Base-by-base conservation (phyloP, 441 rosid species). In the Croton laevigatus region DNA sequence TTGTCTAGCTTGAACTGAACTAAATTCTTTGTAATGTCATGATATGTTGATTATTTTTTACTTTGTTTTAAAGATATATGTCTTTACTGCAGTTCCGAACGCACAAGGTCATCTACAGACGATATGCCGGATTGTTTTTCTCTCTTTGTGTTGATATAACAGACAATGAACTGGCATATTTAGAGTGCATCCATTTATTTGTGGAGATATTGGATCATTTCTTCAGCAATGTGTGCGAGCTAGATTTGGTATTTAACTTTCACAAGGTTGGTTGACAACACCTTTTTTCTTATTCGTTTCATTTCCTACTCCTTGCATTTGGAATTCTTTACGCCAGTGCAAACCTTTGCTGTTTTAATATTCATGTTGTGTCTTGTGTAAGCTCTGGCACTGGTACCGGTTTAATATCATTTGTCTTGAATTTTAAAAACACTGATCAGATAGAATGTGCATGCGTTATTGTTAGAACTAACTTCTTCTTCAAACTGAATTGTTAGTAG, bases 191-290 rank as follows among this genome's bases (percentile, higher is more conserved):
- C 75, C 99, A 95, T 77, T 82, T 95, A 73, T 95, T 95, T 77
- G 98, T 95, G 68, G 99, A 95, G 87, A 89, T 95, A 44, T 78
- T 95, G 83, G 99, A 95, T 75, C 99, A 92, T 86, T 95, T 92
- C 89, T 95, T 95, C 87, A 95, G 99, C 91, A 95, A 92, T 73
- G 99, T 95, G 45, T 95, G 99, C 67, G 99, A 94, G 84, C 93
- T 94, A 23, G 99, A 94, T 84, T 84, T 94, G 85, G 99, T 94
- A 5, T 94, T 94, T 75, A 94, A 94, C 78, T 92, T 94, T 76
- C 93, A 92, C 84, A 94, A 94, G 99, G 99, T 94, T 75, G 65
- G 71, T 72, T 46, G 38, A 36, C 46, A 2, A 5, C 2, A 2
- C 3, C 22, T 9, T 60, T 16, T 9, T 51, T 34, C 5, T 11